These are phyloP conservation scores for Saturnispora quitensis DNA, from an alignment of 805 yeast species.

Conservation along the genomic window DNA sequence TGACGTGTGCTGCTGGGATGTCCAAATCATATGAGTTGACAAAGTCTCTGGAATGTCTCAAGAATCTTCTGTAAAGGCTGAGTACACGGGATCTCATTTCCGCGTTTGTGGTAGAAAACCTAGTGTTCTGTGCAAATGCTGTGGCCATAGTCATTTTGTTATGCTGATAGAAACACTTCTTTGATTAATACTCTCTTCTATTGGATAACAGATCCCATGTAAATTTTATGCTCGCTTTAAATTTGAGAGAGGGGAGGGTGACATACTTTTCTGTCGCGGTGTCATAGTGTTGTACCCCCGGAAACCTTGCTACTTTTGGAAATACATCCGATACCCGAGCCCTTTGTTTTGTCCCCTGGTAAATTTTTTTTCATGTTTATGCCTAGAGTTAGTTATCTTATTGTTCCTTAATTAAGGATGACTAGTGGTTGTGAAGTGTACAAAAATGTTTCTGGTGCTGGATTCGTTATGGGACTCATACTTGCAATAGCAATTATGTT, in stretches of 20 bases:
- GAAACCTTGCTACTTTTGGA: not conserved
- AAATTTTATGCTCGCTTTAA: not conserved
- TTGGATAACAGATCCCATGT: not conserved
- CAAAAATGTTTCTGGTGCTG: conserved; percentile 36
- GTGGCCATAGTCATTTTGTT: conserved; percentile 54
- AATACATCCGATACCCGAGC: not conserved
- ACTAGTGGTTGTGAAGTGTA: conserved; percentile 31
- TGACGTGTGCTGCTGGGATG: conserved; percentile 67
- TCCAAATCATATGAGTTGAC: conserved; percentile 63
- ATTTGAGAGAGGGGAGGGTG: not conserved
- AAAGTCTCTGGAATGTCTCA: conserved; percentile 42
- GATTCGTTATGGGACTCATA: conserved; percentile 34
- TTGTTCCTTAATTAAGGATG: not conserved
- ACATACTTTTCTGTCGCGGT: not conserved
- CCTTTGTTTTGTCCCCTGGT: not conserved
- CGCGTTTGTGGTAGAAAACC: conserved; percentile 47
- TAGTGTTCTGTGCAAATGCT: conserved; percentile 76
- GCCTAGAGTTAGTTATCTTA: not conserved
- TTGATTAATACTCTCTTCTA: not conserved
- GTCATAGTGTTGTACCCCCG: not conserved
- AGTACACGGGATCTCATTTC: conserved; percentile 60
- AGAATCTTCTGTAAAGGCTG: conserved; percentile 63
- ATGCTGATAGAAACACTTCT: not conserved
- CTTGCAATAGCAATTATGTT: conserved; percentile 59
- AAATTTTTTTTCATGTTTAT: not conserved